phyloP scores from a whole-genome alignment of 192 early-diverging fungal genomes.

The Backusella tarrabulga region DNA sequence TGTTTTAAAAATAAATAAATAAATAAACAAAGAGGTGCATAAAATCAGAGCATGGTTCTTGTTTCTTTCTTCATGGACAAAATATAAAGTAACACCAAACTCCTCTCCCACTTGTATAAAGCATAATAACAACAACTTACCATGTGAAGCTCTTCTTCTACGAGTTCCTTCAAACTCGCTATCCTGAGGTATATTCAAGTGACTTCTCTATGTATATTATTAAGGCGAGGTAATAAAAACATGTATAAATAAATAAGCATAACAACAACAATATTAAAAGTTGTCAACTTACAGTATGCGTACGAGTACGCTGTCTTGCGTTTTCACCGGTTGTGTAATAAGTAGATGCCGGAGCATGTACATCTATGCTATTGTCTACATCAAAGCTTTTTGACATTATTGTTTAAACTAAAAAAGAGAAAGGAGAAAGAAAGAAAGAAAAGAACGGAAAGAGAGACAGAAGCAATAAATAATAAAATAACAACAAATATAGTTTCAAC shows the following conservation, averaged over 20 bases:
- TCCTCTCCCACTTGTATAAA: not conserved
- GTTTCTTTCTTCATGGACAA: not conserved
- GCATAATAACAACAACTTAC: conserved; percentile 9
- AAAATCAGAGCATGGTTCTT: too few species aligned
- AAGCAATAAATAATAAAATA: not conserved
- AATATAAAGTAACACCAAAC: not conserved
- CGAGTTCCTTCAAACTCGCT: conserved; percentile 12
- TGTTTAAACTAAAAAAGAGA: not conserved
- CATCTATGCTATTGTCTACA: conserved; percentile 16
- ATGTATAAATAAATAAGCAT: not conserved
- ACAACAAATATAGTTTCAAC: not conserved
- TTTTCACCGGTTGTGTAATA: conserved; percentile 42
- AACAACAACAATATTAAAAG: not conserved
- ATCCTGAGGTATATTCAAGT: not conserved
- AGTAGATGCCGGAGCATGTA: conserved; percentile 29
- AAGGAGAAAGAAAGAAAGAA: not conserved
- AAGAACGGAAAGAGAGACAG: not conserved
- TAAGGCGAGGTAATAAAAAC: not conserved
- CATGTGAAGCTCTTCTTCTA: conserved; percentile 39
- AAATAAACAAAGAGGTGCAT: too few species aligned
- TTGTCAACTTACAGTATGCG: conserved; percentile 12
- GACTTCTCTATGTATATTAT: not conserved
- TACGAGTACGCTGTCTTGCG: conserved; percentile 14
- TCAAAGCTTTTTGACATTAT: conserved; percentile 16
- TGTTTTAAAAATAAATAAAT: not conserved